Evolutionary conservation across 768 basidiomycete genomes (phyloP).

Genomic region (Lentinula sp.): DNA sequence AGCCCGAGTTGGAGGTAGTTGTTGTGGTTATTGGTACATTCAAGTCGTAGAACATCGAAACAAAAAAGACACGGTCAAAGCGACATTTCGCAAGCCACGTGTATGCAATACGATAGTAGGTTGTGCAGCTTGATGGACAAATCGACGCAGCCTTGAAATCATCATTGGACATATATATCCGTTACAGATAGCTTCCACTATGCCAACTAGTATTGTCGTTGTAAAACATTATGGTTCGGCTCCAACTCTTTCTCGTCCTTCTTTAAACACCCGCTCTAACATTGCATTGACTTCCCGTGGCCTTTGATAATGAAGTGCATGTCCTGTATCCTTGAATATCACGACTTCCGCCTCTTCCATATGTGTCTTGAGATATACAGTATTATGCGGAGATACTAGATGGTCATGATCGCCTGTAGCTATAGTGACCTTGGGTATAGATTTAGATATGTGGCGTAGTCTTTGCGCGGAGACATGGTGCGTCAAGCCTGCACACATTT

Average conservation of each 20-base stretch:
- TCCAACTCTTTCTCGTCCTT: conserved; percentile 30
- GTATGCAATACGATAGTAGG: too few species aligned
- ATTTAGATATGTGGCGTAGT: conserved; percentile 40
- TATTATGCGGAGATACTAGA: conserved; percentile 48
- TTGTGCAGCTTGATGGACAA: too few species aligned
- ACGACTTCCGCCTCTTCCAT: conserved; percentile 60
- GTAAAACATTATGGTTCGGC: not conserved
- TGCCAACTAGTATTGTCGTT: not conserved
- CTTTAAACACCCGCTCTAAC: conserved; percentile 48
- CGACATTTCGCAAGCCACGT: too few species aligned
- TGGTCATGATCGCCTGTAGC: conserved; percentile 66
- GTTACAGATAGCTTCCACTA: not conserved
- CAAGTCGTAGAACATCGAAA: conserved; percentile 55
- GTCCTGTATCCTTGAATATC: conserved; percentile 59
- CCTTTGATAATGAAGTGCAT: conserved; percentile 50
- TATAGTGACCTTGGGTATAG: conserved; percentile 60
- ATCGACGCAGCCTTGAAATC: too few species aligned
- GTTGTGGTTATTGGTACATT: conserved; percentile 47
- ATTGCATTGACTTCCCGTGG: conserved; percentile 45
- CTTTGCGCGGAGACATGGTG: conserved; percentile 50
- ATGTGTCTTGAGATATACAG: conserved; percentile 39
- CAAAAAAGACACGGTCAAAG: not conserved
- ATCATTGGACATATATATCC: too few species aligned
- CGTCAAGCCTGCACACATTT: conserved; percentile 63
- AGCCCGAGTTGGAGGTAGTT: conserved; percentile 20